Percentiles rank a stretch among this genome's conserved stretches.
phyloP scores from a whole-genome alignment of 306 rosid species.

The Corylus americana region DNA sequence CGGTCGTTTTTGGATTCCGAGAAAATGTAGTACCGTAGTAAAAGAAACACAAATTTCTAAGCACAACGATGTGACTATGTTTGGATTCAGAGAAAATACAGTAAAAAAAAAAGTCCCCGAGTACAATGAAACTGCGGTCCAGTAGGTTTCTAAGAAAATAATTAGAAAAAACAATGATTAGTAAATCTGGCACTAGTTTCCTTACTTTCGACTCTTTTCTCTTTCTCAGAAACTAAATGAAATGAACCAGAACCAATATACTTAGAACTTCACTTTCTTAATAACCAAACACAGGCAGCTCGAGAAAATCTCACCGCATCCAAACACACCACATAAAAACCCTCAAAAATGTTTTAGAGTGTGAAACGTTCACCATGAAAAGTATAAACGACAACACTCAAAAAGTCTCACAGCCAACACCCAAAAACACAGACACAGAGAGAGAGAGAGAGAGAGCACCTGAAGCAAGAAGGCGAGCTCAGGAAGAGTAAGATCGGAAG shows the following conservation, averaged over 20 bases:
- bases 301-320: not conserved
- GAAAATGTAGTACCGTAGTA: not conserved
- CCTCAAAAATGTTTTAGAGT: not conserved
- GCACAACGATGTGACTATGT: not conserved
- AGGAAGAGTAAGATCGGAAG: not conserved
- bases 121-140: not conserved
- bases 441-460: conserved; percentile 25
- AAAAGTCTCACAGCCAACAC: not conserved
- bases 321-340: not conserved
- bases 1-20: not conserved
- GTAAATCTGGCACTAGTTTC: not conserved
- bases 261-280: not conserved
- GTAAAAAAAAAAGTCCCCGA: not conserved
- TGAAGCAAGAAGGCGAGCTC: conserved; percentile 13
- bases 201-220: not conserved
- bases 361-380: not conserved
- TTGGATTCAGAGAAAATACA: too few relatives aligned
- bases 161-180: not conserved
- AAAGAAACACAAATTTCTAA: not conserved
- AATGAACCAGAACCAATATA: not conserved
- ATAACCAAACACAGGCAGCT: not conserved
- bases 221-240: not conserved
- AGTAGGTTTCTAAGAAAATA: not conserved
- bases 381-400: not conserved
- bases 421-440: not conserved